A percentile compares a stretch with the other conserved stretches of the same genome.
These are phyloP conservation scores for Mucor lusitanicus DNA, from an alignment of 371 early-diverging fungal species.

Conservation along the genomic window DNA sequence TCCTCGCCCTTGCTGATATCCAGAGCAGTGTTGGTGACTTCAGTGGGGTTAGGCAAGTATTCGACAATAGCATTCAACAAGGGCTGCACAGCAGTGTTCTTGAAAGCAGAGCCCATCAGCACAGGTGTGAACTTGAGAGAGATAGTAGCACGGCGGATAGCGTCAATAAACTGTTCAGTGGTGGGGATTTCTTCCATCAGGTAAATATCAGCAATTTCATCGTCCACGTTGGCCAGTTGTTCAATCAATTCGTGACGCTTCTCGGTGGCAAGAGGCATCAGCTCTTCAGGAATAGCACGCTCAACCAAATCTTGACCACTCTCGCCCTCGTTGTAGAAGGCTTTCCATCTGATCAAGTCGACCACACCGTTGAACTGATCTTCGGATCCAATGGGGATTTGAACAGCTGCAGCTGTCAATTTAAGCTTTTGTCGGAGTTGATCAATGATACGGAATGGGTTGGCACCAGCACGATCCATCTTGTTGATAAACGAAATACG, in stretches of 20 bases:
- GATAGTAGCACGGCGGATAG: slow-evolving; percentile 82
- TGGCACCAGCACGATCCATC: slow-evolving; percentile 94
- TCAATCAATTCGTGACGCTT: slow-evolving; percentile 83
- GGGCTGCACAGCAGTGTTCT: slow-evolving; percentile 93
- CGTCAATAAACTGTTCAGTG: slow-evolving; percentile 66
- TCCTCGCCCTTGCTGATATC: slow-evolving; percentile 71
- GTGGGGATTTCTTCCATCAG: slow-evolving; percentile 77
- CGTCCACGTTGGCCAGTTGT: slow-evolving; percentile 86
- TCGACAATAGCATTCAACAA: slow-evolving; percentile 82
- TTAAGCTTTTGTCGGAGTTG: slow-evolving; percentile 89
- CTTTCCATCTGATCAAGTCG: slow-evolving; percentile 86
- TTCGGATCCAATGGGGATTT: slow-evolving; percentile 94
- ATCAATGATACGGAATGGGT: slow-evolving; percentile 90
- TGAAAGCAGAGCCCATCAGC: slow-evolving; percentile 88
- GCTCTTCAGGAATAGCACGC: slow-evolving; percentile 80
- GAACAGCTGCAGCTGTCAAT: slow-evolving; percentile 89
- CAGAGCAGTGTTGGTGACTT: slow-evolving; percentile 77
- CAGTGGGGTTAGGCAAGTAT: slow-evolving; percentile 80
- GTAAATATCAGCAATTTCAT: slow-evolving; percentile 84
- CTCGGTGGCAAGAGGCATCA: slow-evolving; percentile 69
- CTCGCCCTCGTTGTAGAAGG: slow-evolving; percentile 87
- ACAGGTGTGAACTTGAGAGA: slow-evolving; percentile 82
- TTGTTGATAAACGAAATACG: slow-evolving; percentile 90
- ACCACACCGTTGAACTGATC: slow-evolving; percentile 91
- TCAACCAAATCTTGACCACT: slow-evolving; percentile 77